phyloP scores from a whole-genome alignment of 805 yeast genomes.

The Saccharomycopsis babjevae region DNA sequence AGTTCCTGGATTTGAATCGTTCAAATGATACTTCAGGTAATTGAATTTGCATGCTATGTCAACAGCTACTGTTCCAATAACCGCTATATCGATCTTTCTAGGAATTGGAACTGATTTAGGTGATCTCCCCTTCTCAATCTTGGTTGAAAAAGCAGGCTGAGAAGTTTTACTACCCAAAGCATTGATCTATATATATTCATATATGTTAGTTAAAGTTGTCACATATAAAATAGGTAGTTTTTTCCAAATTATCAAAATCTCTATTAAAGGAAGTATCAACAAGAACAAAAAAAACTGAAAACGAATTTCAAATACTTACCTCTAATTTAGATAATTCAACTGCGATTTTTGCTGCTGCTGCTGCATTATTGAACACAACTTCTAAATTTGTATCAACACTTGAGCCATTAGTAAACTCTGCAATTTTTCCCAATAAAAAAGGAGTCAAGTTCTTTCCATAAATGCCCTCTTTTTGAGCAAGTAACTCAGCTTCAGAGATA shows the following conservation, averaged over 20 bases:
- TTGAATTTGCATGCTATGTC: slow-evolving; percentile 53
- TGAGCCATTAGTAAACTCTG: slow-evolving; percentile 56
- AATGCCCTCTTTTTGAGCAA: slow-evolving; percentile 44
- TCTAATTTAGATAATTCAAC: slow-evolving; percentile 34
- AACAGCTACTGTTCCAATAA: slow-evolving; percentile 69
- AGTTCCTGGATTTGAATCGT: slow-evolving; percentile 69
- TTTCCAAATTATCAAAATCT: not conserved
- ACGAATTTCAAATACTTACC: slow-evolving; percentile 18
- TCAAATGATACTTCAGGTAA: slow-evolving; percentile 24
- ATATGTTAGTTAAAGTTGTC: not conserved
- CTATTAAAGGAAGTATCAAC: not conserved
- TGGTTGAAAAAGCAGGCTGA: not conserved
- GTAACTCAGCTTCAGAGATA: slow-evolving; percentile 46
- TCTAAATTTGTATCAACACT: slow-evolving; percentile 62
- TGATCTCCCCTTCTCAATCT: not conserved
- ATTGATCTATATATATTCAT: not conserved
- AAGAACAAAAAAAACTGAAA: not conserved
- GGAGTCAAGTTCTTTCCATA: slow-evolving; percentile 75
- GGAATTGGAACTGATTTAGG: not conserved
- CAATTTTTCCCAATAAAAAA: slow-evolving; percentile 54
- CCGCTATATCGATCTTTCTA: slow-evolving; percentile 26
- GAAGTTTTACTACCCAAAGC: not conserved
- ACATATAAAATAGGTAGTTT: not conserved
- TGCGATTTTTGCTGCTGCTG: slow-evolving; percentile 59
- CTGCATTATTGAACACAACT: slow-evolving; percentile 71